Conservation (phyloP, 208 protist species). For the Leishmania aethiopica region DNA sequence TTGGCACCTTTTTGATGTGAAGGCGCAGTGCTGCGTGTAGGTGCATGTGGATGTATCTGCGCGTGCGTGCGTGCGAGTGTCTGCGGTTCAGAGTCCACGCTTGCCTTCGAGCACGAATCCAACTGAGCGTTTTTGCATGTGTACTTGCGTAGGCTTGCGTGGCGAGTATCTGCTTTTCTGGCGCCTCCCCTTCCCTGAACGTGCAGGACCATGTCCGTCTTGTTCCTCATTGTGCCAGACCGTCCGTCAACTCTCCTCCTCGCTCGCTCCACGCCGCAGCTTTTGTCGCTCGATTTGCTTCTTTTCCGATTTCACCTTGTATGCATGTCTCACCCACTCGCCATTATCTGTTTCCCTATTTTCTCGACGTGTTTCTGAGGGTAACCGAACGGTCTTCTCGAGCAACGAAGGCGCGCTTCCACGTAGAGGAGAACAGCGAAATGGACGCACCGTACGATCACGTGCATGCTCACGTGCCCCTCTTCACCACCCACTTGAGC, state of each 20-base stretch:
- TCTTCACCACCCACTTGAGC: background rate
- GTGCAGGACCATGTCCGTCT: background rate
- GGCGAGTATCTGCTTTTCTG: background rate
- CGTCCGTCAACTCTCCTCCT: background rate
- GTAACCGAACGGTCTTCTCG: background rate
- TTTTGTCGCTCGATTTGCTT: background rate
- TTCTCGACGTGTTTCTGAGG: background rate
- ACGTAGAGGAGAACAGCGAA: background rate
- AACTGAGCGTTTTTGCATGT: background rate
- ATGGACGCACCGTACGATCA: background rate
- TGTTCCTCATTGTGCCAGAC: background rate
- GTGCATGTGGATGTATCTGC: slow-evolving; percentile 18
- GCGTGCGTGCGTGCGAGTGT: background rate
- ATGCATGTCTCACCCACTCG: background rate
- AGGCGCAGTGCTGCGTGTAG: background rate
- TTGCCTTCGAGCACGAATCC: background rate
- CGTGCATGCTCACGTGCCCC: background rate
- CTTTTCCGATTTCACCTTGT: background rate
- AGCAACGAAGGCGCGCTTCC: background rate
- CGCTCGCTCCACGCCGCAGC: slow-evolving; percentile 2
- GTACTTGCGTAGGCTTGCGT: background rate
- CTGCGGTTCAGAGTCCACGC: background rate
- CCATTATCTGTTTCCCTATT: background rate
- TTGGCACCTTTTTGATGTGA: background rate
- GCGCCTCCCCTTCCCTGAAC: background rate